Evolutionary conservation across 495 filamentous ascomycete species (phyloP), one percentile per base, ranked within the genome.

Genomic region (Xylaria bambusicola): DNA sequence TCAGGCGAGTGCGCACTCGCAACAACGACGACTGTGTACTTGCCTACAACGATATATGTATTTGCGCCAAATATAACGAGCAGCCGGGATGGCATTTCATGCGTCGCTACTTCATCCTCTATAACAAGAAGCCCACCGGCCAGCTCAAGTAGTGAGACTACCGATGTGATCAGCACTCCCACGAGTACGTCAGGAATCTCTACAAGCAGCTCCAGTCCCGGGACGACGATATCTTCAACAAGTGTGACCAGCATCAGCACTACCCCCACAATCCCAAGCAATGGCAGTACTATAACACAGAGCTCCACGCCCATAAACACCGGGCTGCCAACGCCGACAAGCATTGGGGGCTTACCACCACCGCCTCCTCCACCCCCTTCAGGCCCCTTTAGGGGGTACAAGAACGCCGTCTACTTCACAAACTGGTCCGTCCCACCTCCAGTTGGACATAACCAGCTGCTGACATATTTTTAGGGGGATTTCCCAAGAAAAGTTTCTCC

Each of bases 401-500:
- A 64, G 61, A 80, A 77, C 60, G 71, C 74, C 0, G 67, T 77
- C 10, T 80, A 80, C 64, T 78, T 78, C 36, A 78, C 77, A 8
- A 78, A 77, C 52, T 80, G 77, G 76, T 79, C 38, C 17, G 73
- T 58, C 1, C 4, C 12, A n/a, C 21, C 35, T 58, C 35, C 26
- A 17, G 4, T 24, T 0, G 9, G 18, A 24, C 1, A 3, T 7
- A 21, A 9, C 13, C 26, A 15, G 18, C 48, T 24, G 6, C 21
- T 38, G 23, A 23, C 36, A 23, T 20, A 2, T 12, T 36, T 47
- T 36, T 52, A 75, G 90, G 90, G 88, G 84, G 9, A 92, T 93
- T 58, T 92, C 93, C 66, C 88, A 82, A 36, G 81, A 88, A 57
- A 83, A 89, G 55, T 88, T 87, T 67, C 82, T 90, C 47, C 91